Evolutionary conservation across 2,329 filamentous ascomycete genomes (phyloP), one percentile per base, ranked within the genome.

Genomic region (Herpotrichia juniperi): DNA sequence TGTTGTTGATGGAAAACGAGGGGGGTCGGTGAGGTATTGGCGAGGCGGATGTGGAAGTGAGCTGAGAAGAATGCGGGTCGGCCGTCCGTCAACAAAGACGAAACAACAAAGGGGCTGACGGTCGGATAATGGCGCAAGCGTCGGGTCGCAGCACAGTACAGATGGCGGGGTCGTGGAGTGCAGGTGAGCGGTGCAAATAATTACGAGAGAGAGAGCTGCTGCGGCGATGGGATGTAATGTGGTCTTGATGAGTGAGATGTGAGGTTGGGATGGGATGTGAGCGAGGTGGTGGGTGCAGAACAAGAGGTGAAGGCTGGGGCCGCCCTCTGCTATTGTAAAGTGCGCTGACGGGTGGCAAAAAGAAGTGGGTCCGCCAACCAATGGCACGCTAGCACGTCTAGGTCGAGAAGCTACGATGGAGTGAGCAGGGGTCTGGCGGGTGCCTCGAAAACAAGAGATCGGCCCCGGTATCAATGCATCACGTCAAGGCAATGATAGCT

Each of bases 91-190:
- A 53, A 58, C 56, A 59, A 59, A 57, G 50, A 43, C 58, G 54
- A 59, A 62, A 64, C 59, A 61, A 62, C 56, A 57, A 59, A 59
- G 56, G 59, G 54, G 61, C 35, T 46, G 42, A 34, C 34, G 49
- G 25, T 50, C 40, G 24, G 52, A 44, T 34, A 11, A 56, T 50
- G 53, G 55, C 50, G 50, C 48, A 37, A 50, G 48, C 31, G 47
- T 43, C 14, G 32, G 46, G 26, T 25, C 12, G 53, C 30, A 47
- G 31, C 24, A 35, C 32, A 42, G 14, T 26, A 45, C 28, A 44
- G 39, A 5, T 17, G 32, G 28, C 14, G 34, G 21, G 6, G 21
- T 25, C 16, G 24, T 42, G 30, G 42, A 16, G 10, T 17, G 17
- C n/a, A 22, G 47, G 30, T 19, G 40, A 40, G 43, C 6, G 40